Base-by-base conservation (phyloP, 352 stramenopile species). In the Pythium phragmiticola region DNA sequence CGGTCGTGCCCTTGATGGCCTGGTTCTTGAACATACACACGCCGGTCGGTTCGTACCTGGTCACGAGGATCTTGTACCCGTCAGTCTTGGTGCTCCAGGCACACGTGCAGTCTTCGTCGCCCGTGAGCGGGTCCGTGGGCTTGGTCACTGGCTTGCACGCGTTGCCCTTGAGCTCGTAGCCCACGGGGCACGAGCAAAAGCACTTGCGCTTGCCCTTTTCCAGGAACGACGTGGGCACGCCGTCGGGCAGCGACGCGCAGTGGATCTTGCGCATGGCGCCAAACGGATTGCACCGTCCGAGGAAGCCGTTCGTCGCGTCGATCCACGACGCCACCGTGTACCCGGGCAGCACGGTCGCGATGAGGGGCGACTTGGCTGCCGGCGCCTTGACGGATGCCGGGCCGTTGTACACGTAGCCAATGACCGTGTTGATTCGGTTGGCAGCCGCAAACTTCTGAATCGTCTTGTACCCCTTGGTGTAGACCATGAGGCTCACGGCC, bases 121-220 rank as follows among this genome's bases (percentile, higher is more conserved):
- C 42, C 7, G 74, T 52, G 21, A 50, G 4, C 23, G 53, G 39
- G 16, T 47, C 51, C 30, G 8, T n/a, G 16, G 30, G 43, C 42
- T 13, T 43, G 11, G 41, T 42, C 16, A n/a, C 41, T 0, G 14
- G 30, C n/a, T 28, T n/a, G 12, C 56, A 88, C 4, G 60, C 65
- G 37, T 69, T 69, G 34, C 70, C 49, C 0, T 48, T 34, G 0
- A 74, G 30, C 47, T 75, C 65, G 28, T 72, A 71, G 2, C 79
- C 77, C 4, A 65, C 72, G 6, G 81, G 73, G 9, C 81, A 90
- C 26, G 69, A 60, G 69, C 81, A 90, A 28, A 78, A 87, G 59
- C 81, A 90, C 48, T 86, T 61, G 6, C 77, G 78, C 7, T 57
- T 30, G 30, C 69, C 73, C 4, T 73, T 42, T 33, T 85, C 66